A percentile compares a stretch with the other conserved stretches of the same genome.
Evolutionary conservation across 208 protist genomes (phyloP).

Genomic region (Jaenimonas drosophilae): DNA sequence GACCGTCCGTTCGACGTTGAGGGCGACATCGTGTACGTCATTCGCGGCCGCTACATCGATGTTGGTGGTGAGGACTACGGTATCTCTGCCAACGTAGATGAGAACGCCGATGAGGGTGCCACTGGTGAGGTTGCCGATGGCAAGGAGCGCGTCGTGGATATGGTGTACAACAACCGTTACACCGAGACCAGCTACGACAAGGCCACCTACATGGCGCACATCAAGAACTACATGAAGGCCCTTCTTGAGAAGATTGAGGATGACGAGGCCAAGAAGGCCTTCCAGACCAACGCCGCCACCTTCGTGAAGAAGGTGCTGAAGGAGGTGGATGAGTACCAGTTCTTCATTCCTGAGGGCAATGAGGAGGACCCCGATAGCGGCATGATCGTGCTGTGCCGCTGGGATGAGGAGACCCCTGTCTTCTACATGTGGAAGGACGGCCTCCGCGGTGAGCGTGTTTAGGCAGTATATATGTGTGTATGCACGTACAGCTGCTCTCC

Average conservation of each 20-base stretch:
- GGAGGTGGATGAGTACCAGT: slow-evolving; percentile 90
- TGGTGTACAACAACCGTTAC: slow-evolving; percentile 88
- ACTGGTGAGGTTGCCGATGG: slow-evolving; percentile 70
- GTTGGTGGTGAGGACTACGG: slow-evolving; percentile 86
- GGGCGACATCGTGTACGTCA: slow-evolving; percentile 74
- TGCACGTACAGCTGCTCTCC: too few relatives aligned
- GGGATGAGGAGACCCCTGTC: slow-evolving; percentile 74
- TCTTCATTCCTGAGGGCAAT: slow-evolving; percentile 88
- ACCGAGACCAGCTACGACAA: slow-evolving; percentile 91
- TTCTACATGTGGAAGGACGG: slow-evolving; percentile 91
- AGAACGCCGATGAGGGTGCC: slow-evolving; percentile 78
- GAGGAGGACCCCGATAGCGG: slow-evolving; percentile 86
- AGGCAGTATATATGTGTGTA: slow-evolving; percentile 47
- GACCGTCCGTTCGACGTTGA: slow-evolving; percentile 66
- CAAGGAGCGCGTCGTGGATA: slow-evolving; percentile 76
- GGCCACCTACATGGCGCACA: slow-evolving; percentile 88
- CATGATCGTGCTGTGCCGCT: slow-evolving; percentile 86
- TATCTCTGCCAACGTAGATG: slow-evolving; percentile 87
- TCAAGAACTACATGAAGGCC: slow-evolving; percentile 88
- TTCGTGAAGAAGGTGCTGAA: slow-evolving; percentile 90
- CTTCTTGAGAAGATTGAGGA: slow-evolving; percentile 78
- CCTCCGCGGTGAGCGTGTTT: slow-evolving; percentile 78
- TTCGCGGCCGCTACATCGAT: slow-evolving; percentile 81
- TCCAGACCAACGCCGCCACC: slow-evolving; percentile 74
- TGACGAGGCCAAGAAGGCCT: slow-evolving; percentile 78